phyloP scores from a whole-genome alignment of 83 land plant species.

The Larix sibirica region DNA sequence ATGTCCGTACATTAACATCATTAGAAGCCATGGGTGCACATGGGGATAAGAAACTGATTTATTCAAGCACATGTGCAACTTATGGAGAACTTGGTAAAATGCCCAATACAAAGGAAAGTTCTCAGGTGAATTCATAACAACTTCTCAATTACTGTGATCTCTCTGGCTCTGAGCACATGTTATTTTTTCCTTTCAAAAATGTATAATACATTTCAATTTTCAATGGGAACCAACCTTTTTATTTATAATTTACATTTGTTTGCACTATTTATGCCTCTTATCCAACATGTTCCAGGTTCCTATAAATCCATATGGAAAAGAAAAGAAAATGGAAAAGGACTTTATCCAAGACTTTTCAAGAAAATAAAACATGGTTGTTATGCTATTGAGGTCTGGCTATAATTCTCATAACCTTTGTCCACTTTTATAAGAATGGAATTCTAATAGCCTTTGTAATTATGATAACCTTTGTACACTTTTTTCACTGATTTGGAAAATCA shows the following conservation, averaged over 20 bases:
- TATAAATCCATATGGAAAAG: conserved; percentile 90
- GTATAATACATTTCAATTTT: neutral
- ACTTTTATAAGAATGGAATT: neutral
- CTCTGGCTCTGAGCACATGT: neutral
- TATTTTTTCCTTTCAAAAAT: neutral
- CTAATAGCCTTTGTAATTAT: neutral
- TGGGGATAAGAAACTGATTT: conserved; percentile 72
- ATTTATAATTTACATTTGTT: neutral
- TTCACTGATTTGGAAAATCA: neutral
- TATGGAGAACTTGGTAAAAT: conserved; percentile 86
- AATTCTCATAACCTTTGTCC: neutral
- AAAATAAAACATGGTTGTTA: conserved; percentile 70
- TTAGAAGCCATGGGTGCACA: conserved; percentile 79
- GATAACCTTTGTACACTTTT: neutral
- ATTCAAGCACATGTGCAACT: conserved; percentile 92
- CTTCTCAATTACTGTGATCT: neutral
- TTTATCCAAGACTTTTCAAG: conserved; percentile 72
- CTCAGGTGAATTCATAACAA: conserved; percentile 45
- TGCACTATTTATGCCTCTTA: neutral
- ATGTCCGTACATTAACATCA: conserved; percentile 69
- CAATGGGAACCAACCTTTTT: neutral
- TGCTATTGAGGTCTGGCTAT: conserved; percentile 59
- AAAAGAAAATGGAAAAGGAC: conserved; percentile 85
- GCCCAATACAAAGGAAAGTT: conserved; percentile 87
- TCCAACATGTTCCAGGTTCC: conserved; percentile 44